Evolutionary conservation across 345 rosid genomes (phyloP).

Genomic region (Hypericum perforatum): DNA sequence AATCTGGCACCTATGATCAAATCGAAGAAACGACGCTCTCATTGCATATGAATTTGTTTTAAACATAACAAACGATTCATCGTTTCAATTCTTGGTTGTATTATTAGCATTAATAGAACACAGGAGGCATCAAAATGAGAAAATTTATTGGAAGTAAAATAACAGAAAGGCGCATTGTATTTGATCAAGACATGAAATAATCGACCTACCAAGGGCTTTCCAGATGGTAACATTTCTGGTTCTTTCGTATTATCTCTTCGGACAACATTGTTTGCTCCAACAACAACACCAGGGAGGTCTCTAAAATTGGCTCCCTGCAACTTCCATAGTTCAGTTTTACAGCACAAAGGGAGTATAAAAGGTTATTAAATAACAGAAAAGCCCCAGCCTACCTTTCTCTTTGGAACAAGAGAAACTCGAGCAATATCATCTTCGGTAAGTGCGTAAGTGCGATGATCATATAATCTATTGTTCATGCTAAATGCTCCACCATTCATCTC

Average conservation of each 20-base stretch:
- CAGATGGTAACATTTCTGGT: conserved; percentile 57
- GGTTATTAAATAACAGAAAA: neutral
- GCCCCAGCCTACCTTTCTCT: conserved; percentile 51
- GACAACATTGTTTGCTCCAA: conserved; percentile 56
- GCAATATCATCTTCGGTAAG: conserved; percentile 48
- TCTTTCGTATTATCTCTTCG: conserved; percentile 45
- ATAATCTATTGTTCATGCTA: conserved; percentile 24
- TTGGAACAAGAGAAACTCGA: conserved; percentile 78
- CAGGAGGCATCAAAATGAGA: too few relatives aligned
- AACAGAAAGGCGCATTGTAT: neutral
- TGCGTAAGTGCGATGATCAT: conserved; percentile 61
- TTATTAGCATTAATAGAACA: too few relatives aligned
- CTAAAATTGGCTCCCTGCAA: conserved; percentile 86
- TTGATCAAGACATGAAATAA: neutral
- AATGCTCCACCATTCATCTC: conserved; percentile 50
- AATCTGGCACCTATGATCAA: conserved; percentile 60
- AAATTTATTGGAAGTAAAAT: too few relatives aligned
- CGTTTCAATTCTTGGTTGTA: too few relatives aligned
- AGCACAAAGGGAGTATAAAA: conserved; percentile 4
- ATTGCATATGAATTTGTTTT: too few relatives aligned
- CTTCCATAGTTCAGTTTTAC: conserved; percentile 10
- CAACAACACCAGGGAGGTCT: conserved; percentile 77
- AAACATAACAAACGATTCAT: too few relatives aligned
- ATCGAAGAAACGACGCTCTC: neutral
- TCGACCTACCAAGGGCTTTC: conserved; percentile 62